Evolutionary conservation across 2,329 filamentous ascomycete genomes (phyloP).

Genomic region (Pochonia chlamydosporia): DNA sequence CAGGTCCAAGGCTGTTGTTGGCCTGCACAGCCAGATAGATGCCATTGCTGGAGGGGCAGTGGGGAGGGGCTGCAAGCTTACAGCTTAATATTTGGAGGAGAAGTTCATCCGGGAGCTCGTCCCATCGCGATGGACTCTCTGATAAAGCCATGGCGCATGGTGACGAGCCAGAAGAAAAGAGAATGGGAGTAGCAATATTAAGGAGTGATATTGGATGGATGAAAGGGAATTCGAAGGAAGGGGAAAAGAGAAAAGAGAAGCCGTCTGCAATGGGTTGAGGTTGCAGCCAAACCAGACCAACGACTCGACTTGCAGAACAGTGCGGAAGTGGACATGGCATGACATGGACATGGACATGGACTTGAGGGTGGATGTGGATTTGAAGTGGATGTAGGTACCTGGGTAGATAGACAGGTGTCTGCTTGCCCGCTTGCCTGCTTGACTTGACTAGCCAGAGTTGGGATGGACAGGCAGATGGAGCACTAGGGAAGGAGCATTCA

Average conservation of each 20-base stretch:
- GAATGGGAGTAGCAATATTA: neutral
- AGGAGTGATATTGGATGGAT: neutral
- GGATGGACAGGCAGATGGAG: neutral
- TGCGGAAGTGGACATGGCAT: no score
- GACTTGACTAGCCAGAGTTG: no score
- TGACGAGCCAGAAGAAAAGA: slow-evolving; percentile 6
- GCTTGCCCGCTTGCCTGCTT: no score
- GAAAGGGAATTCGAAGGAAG: neutral
- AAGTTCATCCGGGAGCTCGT: slow-evolving; percentile 58
- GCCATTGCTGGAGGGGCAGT: no score
- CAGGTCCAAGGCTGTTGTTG: no score
- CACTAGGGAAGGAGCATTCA: neutral
- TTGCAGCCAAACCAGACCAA: neutral
- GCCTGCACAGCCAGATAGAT: no score
- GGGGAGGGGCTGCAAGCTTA: no score
- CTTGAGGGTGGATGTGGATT: neutral
- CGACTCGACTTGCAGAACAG: no score
- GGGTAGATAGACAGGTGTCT: no score
- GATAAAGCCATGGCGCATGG: slow-evolving; percentile 22
- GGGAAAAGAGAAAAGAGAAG: neutral
- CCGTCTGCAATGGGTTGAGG: neutral
- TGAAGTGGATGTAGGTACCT: no score
- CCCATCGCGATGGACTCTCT: slow-evolving; percentile 22
- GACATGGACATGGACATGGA: no score
- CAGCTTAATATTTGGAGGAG: slow-evolving; percentile 57